A percentile compares a stretch with the other conserved stretches of the same genome.
Evolutionary conservation across 1,284 basidiomycete species (phyloP).

Genomic region (Ganoderma boninense): DNA sequence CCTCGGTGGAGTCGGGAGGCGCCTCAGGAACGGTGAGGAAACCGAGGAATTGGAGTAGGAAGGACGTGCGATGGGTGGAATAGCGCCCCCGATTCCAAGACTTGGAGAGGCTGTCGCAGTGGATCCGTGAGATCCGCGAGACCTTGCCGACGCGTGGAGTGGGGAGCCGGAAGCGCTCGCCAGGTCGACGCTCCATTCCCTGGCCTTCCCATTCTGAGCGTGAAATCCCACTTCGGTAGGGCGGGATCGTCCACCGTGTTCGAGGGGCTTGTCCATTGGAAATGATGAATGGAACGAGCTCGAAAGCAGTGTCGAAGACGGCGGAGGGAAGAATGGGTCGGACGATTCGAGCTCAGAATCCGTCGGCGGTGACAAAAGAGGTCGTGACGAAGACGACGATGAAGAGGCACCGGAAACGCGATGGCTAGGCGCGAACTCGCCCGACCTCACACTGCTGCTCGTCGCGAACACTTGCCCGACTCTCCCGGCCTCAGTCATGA

Average conservation of each 20-base stretch:
- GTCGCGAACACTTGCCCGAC: not conserved
- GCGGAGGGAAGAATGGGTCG: slow-evolving; percentile 15
- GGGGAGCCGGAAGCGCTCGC: slow-evolving; percentile 26
- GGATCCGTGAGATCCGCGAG: slow-evolving; percentile 23
- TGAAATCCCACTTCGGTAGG: not conserved
- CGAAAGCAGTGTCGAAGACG: slow-evolving; percentile 25
- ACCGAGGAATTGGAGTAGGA: not conserved
- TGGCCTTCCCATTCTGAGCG: slow-evolving; percentile 24
- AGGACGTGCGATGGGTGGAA: not conserved
- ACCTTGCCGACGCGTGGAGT: slow-evolving; percentile 13
- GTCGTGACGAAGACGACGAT: slow-evolving; percentile 1
- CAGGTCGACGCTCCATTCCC: slow-evolving; percentile 17
- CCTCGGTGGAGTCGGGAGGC: not conserved
- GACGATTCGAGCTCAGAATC: slow-evolving; percentile 18
- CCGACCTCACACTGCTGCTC: slow-evolving; percentile 13
- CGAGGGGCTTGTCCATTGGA: slow-evolving; percentile 17
- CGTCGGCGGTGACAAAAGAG: not conserved
- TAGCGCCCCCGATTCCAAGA: slow-evolving; percentile 10
- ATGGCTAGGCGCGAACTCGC: slow-evolving; percentile 13
- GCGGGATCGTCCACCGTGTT: not conserved
- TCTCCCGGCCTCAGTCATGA: slow-evolving; percentile 4
- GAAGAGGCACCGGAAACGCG: not conserved
- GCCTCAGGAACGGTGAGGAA: not conserved
- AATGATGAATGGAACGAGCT: slow-evolving; percentile 15
- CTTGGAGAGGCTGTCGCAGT: slow-evolving; percentile 24